Evolutionary conservation across 2,329 filamentous ascomycete genomes (phyloP).

Genomic region (Cladophialophora chaetospira): DNA sequence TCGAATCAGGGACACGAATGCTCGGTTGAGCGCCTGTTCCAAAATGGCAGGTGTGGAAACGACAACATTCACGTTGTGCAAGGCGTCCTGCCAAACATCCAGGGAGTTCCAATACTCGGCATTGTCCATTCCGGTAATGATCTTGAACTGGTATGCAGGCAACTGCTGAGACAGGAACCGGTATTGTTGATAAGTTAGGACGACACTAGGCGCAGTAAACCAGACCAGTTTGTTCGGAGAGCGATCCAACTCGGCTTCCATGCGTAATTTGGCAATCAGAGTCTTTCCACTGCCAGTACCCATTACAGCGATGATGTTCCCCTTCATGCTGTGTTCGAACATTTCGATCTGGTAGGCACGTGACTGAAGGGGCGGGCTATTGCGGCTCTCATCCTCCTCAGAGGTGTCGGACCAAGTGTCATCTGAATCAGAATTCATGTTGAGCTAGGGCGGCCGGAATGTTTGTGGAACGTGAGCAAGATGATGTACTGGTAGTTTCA

Average conservation of each 20-base stretch:
- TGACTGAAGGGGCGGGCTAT: constrained; percentile 26
- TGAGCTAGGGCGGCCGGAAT: background rate
- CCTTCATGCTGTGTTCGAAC: constrained; percentile 67
- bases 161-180: constrained; percentile 63
- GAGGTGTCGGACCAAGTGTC: constrained; percentile 22
- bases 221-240: constrained; percentile 63
- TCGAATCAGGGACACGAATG: constrained; percentile 66
- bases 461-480: no score
- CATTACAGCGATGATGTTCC: constrained; percentile 76
- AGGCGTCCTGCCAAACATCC: constrained; percentile 65
- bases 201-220: constrained; percentile 72
- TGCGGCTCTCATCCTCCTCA: constrained; percentile 6
- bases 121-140: constrained; percentile 68
- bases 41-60: constrained; percentile 77
- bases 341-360: constrained; percentile 75
- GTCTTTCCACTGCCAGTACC: constrained; percentile 66
- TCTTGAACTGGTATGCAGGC: constrained; percentile 57
- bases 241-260: constrained; percentile 64
- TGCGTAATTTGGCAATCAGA: constrained; percentile 66
- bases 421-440: constrained; percentile 12
- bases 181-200: constrained; percentile 68
- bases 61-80: constrained; percentile 68
- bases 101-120: constrained; percentile 73
- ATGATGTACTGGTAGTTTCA: no score
- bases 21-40: constrained; percentile 71